These are phyloP conservation scores for Beauveria sp. DNA, from an alignment of 2,329 filamentous ascomycete species.

Conservation along the genomic window DNA sequence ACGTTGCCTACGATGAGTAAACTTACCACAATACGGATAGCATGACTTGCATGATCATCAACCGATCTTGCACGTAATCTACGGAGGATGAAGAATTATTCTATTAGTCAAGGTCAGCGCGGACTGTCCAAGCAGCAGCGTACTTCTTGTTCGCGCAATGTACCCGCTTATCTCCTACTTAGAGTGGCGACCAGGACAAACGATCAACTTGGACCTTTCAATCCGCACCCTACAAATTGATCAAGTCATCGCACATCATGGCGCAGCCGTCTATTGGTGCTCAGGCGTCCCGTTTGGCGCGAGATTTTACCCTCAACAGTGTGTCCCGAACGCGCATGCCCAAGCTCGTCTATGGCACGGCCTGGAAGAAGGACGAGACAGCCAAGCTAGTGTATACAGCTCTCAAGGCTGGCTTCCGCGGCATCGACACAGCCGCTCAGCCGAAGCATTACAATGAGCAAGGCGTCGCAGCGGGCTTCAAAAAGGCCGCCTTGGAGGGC, in stretches of 20 bases:
- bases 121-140: neutral
- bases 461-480: constrained; percentile 60
- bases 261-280: constrained; percentile 16
- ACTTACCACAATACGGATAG: too few relatives aligned
- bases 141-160: neutral
- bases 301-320: constrained; percentile 25
- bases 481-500: constrained; percentile 50
- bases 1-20: too few relatives aligned
- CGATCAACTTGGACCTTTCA: neutral
- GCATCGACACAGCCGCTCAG: constrained; percentile 70
- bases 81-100: neutral
- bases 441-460: constrained; percentile 71
- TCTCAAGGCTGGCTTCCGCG: constrained; percentile 60
- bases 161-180: neutral
- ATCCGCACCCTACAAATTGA: neutral
- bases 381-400: constrained; percentile 61
- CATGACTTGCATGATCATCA: too few relatives aligned
- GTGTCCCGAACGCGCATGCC: constrained; percentile 33
- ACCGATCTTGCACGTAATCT: too few relatives aligned
- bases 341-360: constrained; percentile 66
- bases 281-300: constrained; percentile 24
- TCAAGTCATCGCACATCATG: constrained; percentile 11
- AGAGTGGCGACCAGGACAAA: neutral
- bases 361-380: constrained; percentile 73
- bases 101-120: neutral